Evolutionary conservation across 257 asterid genomes (phyloP).

Genomic region (Primulina eburnea): DNA sequence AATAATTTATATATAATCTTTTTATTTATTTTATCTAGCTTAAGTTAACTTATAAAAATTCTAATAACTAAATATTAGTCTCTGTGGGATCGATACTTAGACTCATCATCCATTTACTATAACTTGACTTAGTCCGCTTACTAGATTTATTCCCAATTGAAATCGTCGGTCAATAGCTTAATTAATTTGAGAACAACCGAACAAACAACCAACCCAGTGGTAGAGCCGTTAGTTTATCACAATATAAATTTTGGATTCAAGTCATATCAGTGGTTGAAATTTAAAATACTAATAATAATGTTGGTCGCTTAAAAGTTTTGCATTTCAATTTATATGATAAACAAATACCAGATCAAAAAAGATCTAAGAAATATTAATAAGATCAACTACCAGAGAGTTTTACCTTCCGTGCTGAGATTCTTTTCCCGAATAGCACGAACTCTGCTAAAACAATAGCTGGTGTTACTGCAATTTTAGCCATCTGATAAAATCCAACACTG

Average conservation of each 20-base stretch:
- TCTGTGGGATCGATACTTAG: no score
- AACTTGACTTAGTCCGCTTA: no score
- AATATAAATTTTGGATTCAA: neutral
- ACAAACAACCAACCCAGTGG: neutral
- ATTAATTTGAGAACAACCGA: neutral
- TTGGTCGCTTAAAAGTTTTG: neutral
- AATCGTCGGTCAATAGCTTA: no score
- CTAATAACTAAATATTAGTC: no score
- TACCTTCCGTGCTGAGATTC: constrained; percentile 70
- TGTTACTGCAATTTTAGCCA: constrained; percentile 98
- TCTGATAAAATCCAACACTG: constrained; percentile 99
- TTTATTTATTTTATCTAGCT: no score
- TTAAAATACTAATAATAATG: no score
- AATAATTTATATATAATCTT: no score
- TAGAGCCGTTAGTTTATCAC: neutral
- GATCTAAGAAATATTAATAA: neutral
- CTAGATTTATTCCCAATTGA: no score
- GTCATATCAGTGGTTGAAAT: no score
- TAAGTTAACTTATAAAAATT: no score
- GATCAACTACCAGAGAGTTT: constrained; percentile 7
- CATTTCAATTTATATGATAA: no score
- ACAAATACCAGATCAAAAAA: neutral
- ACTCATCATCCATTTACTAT: no score
- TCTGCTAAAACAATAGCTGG: constrained; percentile 93
- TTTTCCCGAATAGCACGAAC: constrained; percentile 68